Evolutionary conservation across 2,329 filamentous ascomycete species (phyloP).

Genomic region (Aspergillus caelatus): DNA sequence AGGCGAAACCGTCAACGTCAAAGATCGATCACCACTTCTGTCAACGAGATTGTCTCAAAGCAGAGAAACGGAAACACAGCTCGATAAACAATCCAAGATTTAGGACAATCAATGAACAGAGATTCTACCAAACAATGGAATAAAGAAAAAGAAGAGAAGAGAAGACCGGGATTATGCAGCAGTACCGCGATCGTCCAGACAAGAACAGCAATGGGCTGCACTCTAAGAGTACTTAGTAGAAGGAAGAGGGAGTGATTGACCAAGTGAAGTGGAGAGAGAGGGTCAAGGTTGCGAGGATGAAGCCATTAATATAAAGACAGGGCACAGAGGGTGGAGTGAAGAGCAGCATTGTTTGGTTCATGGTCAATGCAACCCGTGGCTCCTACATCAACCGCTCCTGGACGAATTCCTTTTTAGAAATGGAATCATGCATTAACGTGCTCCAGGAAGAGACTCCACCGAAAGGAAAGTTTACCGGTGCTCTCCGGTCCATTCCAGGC

Average conservation of each 20-base stretch:
- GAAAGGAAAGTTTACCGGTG: constrained; percentile 7
- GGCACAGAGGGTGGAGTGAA: constrained; percentile 8
- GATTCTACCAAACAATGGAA: background rate
- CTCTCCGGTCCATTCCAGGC: constrained; percentile 1
- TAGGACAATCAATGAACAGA: constrained; percentile 3
- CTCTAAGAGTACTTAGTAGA: background rate
- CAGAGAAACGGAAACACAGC: too few relatives aligned
- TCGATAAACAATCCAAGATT: background rate
- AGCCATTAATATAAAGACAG: constrained; percentile 19
- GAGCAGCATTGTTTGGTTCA: constrained; percentile 3
- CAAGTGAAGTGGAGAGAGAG: constrained; percentile 8
- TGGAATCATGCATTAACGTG: constrained; percentile 5
- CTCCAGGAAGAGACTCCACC: constrained; percentile 9
- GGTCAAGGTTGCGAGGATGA: constrained; percentile 11
- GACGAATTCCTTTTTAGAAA: constrained; percentile 3
- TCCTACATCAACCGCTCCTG: constrained; percentile 21
- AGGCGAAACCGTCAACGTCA: background rate
- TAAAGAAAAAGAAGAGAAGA: background rate
- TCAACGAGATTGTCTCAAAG: background rate
- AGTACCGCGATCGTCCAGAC: constrained; percentile 1
- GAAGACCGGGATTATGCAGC: constrained; percentile 1
- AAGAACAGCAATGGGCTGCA: background rate
- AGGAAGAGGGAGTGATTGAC: constrained; percentile 4
- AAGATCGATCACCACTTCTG: background rate
- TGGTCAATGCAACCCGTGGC: constrained; percentile 19